These are phyloP conservation scores for Elsinoe necatrix DNA, from an alignment of 2,329 filamentous ascomycete genomes.

Conservation along the genomic window DNA sequence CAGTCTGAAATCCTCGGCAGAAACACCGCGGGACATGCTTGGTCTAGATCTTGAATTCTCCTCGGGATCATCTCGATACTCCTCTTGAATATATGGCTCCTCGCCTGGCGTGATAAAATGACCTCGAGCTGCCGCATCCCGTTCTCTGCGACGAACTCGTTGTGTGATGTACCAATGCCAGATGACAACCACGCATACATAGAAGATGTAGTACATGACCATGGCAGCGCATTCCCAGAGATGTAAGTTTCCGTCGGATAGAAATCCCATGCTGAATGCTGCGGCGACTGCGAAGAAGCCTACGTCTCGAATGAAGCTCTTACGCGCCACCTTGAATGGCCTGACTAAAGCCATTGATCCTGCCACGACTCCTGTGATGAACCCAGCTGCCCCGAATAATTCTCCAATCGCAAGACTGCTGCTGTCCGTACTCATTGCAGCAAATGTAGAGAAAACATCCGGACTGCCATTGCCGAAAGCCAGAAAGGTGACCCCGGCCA, in stretches of 20 bases:
- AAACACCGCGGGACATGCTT: slow-evolving; percentile 37
- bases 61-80: slow-evolving; percentile 46
- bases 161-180: slow-evolving; percentile 84
- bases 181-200: slow-evolving; percentile 75
- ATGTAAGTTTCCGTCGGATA: slow-evolving; percentile 74
- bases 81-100: slow-evolving; percentile 48
- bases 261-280: slow-evolving; percentile 75
- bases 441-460: slow-evolving; percentile 97
- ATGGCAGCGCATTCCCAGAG: slow-evolving; percentile 86
- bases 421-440: slow-evolving; percentile 93
- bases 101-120: slow-evolving; percentile 57
- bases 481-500: slow-evolving; percentile 91
- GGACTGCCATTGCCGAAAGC: slow-evolving; percentile 97
- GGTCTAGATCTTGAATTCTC: slow-evolving; percentile 35
- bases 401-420: slow-evolving; percentile 95
- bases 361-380: slow-evolving; percentile 93
- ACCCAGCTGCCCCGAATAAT: slow-evolving; percentile 85
- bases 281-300: slow-evolving; percentile 85
- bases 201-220: slow-evolving; percentile 86
- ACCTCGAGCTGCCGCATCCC: slow-evolving; percentile 63
- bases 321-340: slow-evolving; percentile 83
- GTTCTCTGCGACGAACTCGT: slow-evolving; percentile 51
- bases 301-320: slow-evolving; percentile 85
- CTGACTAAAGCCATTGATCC: slow-evolving; percentile 96
- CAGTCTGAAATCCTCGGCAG: slow-evolving; percentile 55